Evolutionary conservation across 2,329 filamentous ascomycete species (phyloP).

Genomic region (Botryosphaeria dothidea): DNA sequence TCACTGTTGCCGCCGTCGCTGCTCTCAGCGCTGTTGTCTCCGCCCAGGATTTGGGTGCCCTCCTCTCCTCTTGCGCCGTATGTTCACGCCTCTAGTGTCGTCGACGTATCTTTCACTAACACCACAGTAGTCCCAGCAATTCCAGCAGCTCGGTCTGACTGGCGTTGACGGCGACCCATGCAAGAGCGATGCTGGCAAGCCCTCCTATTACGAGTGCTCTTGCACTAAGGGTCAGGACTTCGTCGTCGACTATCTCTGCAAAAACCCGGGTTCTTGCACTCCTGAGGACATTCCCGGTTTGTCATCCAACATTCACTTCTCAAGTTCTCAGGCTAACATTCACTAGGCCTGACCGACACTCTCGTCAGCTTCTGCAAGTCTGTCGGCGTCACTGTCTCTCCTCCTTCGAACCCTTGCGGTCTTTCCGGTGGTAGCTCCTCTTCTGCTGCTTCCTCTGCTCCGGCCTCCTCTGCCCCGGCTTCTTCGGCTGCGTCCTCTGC

Average conservation of each 20-base stretch:
- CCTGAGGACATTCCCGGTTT: conserved; percentile 5
- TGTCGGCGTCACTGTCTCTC: conserved; percentile 7
- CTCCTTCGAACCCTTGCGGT: conserved; percentile 12
- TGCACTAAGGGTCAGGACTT: conserved; percentile 11
- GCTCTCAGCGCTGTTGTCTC: conserved; percentile 2
- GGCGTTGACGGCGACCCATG: conserved; percentile 17
- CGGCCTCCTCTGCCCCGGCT: background rate
- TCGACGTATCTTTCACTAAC: background rate
- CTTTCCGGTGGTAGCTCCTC: background rate
- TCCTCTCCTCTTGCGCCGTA: conserved; percentile 14
- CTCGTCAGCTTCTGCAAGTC: conserved; percentile 16
- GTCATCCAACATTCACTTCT: background rate
- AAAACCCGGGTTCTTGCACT: conserved; percentile 2
- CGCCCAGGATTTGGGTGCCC: conserved; percentile 8
- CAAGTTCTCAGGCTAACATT: background rate
- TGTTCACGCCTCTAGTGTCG: background rate
- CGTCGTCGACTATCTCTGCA: conserved; percentile 8
- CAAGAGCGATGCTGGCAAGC: conserved; percentile 6
- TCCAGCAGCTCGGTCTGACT: conserved; percentile 8
- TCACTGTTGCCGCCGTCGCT: background rate
- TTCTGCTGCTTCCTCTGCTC: background rate
- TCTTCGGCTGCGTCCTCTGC: background rate
- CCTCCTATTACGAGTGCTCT: conserved; percentile 18
- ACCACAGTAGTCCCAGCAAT: conserved; percentile 2
- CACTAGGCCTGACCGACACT: background rate